These are phyloP conservation scores for Tylopilus sp. DNA, from an alignment of 768 basidiomycete genomes.

Conservation along the genomic window DNA sequence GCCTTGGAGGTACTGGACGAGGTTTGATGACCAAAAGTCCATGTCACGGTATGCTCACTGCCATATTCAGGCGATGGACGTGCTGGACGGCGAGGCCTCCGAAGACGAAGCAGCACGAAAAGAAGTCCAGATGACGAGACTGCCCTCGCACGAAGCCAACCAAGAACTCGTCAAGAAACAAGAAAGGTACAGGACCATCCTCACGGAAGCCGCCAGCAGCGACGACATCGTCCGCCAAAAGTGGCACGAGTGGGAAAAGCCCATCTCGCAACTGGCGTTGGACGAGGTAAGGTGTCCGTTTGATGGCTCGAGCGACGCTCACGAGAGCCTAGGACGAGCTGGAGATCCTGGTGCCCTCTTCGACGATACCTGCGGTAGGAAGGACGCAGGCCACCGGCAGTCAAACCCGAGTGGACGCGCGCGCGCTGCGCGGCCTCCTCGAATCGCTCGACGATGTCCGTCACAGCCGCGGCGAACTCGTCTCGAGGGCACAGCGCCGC, in stretches of 20 bases:
- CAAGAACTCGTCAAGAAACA: conserved; percentile 66
- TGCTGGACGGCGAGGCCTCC: conserved; percentile 86
- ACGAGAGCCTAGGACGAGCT: conserved; percentile 49
- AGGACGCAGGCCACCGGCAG: conserved; percentile 36
- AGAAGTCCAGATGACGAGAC: conserved; percentile 45
- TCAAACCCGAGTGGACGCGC: conserved; percentile 60
- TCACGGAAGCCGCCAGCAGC: conserved; percentile 69
- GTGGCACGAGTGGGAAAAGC: conserved; percentile 85
- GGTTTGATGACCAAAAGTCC: conserved; percentile 39
- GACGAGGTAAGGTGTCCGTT: conserved; percentile 43
- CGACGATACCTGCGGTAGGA: conserved; percentile 41
- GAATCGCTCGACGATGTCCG: conserved; percentile 79
- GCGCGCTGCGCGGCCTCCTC: conserved; percentile 66
- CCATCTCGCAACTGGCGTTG: conserved; percentile 67
- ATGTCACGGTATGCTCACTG: background rate
- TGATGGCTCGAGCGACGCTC: background rate
- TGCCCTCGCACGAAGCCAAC: conserved; percentile 79
- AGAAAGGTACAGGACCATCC: conserved; percentile 64
- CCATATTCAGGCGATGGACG: conserved; percentile 68
- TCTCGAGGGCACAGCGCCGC: conserved; percentile 60
- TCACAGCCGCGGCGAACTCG: conserved; percentile 55
- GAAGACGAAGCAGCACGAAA: conserved; percentile 73
- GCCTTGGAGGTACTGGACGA: conserved; percentile 69
- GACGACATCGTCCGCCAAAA: conserved; percentile 76
- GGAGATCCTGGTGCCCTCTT: conserved; percentile 66